Percentiles rank a stretch among this genome's conserved stretches.
Conservation (phyloP, 352 stramenopile genomes). For the Phytophthora macrochlamydospora region DNA sequence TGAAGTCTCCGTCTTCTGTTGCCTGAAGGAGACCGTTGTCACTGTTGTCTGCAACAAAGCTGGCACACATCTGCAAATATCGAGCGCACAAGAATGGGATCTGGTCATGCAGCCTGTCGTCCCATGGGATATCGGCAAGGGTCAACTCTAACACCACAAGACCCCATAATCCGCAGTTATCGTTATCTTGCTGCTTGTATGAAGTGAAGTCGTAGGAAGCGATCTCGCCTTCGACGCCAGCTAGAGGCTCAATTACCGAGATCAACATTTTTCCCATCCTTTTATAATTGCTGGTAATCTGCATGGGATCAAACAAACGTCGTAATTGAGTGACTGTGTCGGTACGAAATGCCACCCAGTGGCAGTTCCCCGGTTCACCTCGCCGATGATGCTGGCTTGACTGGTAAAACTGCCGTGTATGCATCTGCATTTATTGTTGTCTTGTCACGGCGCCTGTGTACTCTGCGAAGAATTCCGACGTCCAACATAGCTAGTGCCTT, state of each 20-base stretch:
- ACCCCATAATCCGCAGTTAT: neutral
- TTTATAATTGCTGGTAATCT: neutral
- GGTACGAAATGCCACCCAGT: neutral
- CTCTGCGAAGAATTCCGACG: neutral
- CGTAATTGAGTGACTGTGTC: neutral
- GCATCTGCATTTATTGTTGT: neutral
- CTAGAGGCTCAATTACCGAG: neutral
- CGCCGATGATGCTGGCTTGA: neutral
- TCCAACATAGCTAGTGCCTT: neutral
- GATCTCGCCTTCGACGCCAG: neutral
- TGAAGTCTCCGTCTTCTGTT: neutral
- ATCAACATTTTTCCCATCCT: neutral
- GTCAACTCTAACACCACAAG: neutral
- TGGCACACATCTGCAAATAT: neutral
- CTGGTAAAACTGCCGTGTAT: neutral
- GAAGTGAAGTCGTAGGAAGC: neutral
- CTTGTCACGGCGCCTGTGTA: neutral
- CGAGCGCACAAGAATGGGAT: neutral
- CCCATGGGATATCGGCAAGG: neutral
- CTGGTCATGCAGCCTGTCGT: neutral
- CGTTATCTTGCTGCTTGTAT: neutral
- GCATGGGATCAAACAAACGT: neutral
- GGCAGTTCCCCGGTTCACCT: neutral
- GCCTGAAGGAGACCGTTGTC: neutral
- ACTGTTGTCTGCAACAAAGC: neutral